phyloP scores from a whole-genome alignment of 805 yeast species.

The Limtongozyma cylindracea region DNA sequence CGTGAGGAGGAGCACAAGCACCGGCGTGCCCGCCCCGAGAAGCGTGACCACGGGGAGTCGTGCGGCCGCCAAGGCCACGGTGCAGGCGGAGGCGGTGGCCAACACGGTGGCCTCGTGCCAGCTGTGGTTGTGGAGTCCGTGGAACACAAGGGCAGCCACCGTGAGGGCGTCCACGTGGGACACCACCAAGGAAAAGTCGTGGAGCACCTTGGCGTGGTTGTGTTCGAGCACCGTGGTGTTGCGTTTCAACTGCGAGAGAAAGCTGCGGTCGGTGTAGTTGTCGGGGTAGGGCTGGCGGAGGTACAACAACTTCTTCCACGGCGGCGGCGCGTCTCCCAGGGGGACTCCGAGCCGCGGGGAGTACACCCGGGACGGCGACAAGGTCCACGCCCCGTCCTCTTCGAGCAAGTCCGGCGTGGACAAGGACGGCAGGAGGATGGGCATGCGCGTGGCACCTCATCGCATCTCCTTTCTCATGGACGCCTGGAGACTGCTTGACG shows the following conservation, averaged over 20 bases:
- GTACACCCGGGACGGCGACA: too few species aligned
- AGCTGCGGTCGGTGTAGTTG: conserved; percentile 65
- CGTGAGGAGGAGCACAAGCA: conserved; percentile 50
- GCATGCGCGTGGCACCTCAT: too few species aligned
- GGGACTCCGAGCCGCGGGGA: too few species aligned
- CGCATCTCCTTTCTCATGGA: too few species aligned
- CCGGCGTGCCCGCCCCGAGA: conserved; percentile 7
- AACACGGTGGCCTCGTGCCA: conserved; percentile 18
- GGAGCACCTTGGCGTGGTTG: conserved; percentile 33
- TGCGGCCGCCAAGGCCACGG: too few species aligned
- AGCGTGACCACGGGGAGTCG: too few species aligned
- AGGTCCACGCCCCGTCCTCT: too few species aligned
- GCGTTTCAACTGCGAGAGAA: conserved; percentile 55
- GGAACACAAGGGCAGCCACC: conserved; percentile 42
- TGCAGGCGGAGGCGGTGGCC: conserved; percentile 6
- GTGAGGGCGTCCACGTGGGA: conserved; percentile 40
- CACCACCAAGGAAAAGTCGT: conserved; percentile 45
- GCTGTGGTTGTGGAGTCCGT: conserved; percentile 21
- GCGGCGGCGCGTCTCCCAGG: too few species aligned
- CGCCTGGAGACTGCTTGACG: too few species aligned
- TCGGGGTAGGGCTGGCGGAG: conserved; percentile 72
- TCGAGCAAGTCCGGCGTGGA: too few species aligned
- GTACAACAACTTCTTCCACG: conserved; percentile 78
- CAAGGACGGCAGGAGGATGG: too few species aligned
- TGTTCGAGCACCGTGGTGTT: conserved; percentile 53